phyloP scores from a whole-genome alignment of 225 moss, liverwort and hornwort genomes.

The Polytrichum formosum region DNA sequence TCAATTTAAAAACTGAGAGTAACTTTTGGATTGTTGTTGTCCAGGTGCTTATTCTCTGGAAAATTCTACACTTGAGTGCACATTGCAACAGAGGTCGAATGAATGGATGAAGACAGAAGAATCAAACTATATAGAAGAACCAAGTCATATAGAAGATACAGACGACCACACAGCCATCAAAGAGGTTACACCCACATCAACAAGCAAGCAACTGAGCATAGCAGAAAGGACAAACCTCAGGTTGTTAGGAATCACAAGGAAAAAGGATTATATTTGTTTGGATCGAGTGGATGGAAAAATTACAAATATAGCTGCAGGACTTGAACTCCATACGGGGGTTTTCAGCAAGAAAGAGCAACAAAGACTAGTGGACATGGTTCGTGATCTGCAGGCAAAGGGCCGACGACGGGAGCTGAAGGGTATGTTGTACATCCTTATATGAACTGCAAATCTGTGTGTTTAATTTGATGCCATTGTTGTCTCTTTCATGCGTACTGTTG shows the following conservation, averaged over 20 bases:
- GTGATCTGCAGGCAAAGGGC: conserved; percentile 54
- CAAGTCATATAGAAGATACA: conserved; percentile 5
- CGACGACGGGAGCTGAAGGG: conserved; percentile 51
- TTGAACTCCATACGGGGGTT: conserved; percentile 67
- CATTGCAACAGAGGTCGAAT: conserved; percentile 6
- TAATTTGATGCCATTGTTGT: too few species aligned
- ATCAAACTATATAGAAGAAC: not conserved
- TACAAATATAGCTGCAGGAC: conserved; percentile 52
- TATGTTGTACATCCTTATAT: conserved; percentile 12
- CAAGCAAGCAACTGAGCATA: conserved; percentile 20
- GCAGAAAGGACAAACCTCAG: conserved; percentile 37
- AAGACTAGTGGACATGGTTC: conserved; percentile 48
- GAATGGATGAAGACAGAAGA: conserved; percentile 4
- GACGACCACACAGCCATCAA: conserved; percentile 7
- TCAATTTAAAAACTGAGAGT: too few species aligned
- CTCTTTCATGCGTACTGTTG: too few species aligned
- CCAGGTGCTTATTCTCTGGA: not conserved
- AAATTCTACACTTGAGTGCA: conserved; percentile 2
- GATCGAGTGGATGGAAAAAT: conserved; percentile 54
- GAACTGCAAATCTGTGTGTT: too few species aligned
- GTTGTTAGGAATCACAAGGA: conserved; percentile 23
- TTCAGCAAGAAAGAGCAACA: conserved; percentile 63
- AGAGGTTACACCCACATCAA: conserved; percentile 3
- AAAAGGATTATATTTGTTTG: conserved; percentile 61
- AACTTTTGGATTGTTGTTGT: not conserved